Base-by-base conservation (phyloP, 129 eudicot genomes). In the Calendula officinalis region DNA sequence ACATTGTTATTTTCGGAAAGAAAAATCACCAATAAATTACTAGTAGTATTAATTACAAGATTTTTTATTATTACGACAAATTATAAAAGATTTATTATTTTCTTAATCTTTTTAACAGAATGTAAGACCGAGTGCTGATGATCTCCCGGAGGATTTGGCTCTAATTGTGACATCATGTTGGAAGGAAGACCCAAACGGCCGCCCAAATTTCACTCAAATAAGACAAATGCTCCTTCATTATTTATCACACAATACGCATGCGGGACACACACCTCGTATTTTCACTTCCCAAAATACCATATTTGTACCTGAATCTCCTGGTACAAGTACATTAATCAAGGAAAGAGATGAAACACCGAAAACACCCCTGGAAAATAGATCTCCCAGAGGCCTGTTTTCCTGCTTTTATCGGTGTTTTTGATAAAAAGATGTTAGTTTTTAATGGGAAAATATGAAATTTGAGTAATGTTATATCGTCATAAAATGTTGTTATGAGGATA, bases 171-270 rank as follows among this genome's bases (percentile, higher is more conserved):
- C 95, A 9, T 79, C 84, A 3, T 87, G 95, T 68, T 87, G 95
- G 95, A 80, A 76, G 63, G 90, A 87, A 73, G 95, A 87, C 49
- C 87, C 95, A 40, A 83, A 83, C 57, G 71, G 69, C 8, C 80
- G 90, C 30, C 90, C 95, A 64, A 81, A 87, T 73, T 81, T 87
- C 85, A 83, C 79, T 51, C 96, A 88, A 58, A 88, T 88, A 68
- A 84, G 82, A 62, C 89, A 82, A 56, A 88, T 88, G 96, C 92
- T 88, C 70, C 76, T 82, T 61, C 78, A 75, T 30, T 84, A 75
- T 53, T 86, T 84, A 17, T 88, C 91, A 7, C 61, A 67, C 35
- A 79, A 71, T 58, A 69, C 89, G 10, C 82, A 80, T 0, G 32
- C 77, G n/a, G 72, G 59, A 56, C 81, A 88, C 7, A 9, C 75